These are phyloP conservation scores for Paecilomyces fulvus DNA, from an alignment of 2,329 filamentous ascomycete genomes.

Conservation along the genomic window DNA sequence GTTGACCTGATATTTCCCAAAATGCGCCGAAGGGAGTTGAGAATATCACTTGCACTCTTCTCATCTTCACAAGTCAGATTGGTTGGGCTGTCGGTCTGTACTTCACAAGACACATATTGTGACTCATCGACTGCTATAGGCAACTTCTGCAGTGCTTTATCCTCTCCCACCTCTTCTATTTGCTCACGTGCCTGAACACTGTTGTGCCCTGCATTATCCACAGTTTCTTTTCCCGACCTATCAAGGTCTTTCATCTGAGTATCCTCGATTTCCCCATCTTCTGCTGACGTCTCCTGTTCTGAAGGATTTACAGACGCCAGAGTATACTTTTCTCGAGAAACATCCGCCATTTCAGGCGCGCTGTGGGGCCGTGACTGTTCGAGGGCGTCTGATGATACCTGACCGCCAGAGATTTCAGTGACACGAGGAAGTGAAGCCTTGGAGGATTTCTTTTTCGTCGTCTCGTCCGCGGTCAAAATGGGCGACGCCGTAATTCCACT, in stretches of 20 bases:
- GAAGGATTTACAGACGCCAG: not conserved
- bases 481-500: conserved; percentile 5
- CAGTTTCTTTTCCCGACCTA: not conserved
- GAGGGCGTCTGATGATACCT: not conserved
- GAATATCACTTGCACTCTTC: conserved; percentile 31
- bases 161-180: not conserved
- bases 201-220: not conserved
- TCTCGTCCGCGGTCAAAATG: not conserved
- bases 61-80: not conserved
- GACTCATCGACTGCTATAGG: not conserved
- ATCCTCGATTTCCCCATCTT: not conserved
- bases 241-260: not conserved
- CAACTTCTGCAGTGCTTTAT: not conserved
- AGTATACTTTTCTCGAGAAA: not conserved
- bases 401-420: not conserved
- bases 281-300: not conserved
- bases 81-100: conserved; percentile 9
- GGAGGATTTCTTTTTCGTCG: not conserved
- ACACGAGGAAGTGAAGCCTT: not conserved
- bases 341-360: not conserved
- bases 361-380: not conserved
- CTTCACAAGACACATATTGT: conserved; percentile 5
- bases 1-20: conserved; percentile 53
- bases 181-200: not conserved
- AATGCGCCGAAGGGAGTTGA: conserved; percentile 46